Percentiles rank a stretch among this genome's conserved stretches.
phyloP scores from a whole-genome alignment of 2,329 filamentous ascomycete species.

The Alternaria consortialis region DNA sequence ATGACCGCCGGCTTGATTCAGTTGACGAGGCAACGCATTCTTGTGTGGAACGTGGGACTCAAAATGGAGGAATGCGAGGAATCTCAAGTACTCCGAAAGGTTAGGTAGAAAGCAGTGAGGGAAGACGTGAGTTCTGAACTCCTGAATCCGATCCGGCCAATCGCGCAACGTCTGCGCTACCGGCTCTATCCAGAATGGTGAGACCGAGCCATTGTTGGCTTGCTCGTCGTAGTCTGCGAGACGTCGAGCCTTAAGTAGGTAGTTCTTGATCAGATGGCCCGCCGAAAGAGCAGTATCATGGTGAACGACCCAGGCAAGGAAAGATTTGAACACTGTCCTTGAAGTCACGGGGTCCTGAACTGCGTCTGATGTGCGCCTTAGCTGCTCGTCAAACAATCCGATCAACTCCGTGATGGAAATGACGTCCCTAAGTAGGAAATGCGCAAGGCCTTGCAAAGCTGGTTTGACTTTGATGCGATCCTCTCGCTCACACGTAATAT shows the following conservation, averaged over 20 bases:
- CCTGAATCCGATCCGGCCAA: constrained; percentile 49
- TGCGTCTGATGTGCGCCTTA: constrained; percentile 14
- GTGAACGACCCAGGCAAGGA: constrained; percentile 51
- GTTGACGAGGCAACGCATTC: constrained; percentile 24
- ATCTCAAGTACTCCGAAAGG: constrained; percentile 50
- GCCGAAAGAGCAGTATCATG: constrained; percentile 53
- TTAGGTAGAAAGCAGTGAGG: constrained; percentile 57
- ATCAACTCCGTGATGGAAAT: constrained; percentile 53
- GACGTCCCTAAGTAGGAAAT: constrained; percentile 69
- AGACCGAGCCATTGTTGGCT: neutral
- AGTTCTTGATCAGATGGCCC: constrained; percentile 50
- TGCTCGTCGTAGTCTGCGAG: constrained; percentile 19
- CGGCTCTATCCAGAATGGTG: constrained; percentile 52
- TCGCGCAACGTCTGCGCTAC: constrained; percentile 43
- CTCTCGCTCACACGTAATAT: constrained; percentile 68
- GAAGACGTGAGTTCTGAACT: constrained; percentile 58
- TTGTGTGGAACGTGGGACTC: constrained; percentile 33
- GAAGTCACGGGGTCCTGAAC: constrained; percentile 6
- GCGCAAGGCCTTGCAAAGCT: constrained; percentile 71
- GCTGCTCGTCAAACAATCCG: constrained; percentile 50
- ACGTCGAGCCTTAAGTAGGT: constrained; percentile 40
- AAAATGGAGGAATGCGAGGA: constrained; percentile 53
- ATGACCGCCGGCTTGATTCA: constrained; percentile 13
- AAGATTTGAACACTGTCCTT: constrained; percentile 34
- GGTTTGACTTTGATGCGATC: constrained; percentile 73